Base-by-base conservation (phyloP, 768 basidiomycete genomes). In the Kwoniella dendrophila region DNA sequence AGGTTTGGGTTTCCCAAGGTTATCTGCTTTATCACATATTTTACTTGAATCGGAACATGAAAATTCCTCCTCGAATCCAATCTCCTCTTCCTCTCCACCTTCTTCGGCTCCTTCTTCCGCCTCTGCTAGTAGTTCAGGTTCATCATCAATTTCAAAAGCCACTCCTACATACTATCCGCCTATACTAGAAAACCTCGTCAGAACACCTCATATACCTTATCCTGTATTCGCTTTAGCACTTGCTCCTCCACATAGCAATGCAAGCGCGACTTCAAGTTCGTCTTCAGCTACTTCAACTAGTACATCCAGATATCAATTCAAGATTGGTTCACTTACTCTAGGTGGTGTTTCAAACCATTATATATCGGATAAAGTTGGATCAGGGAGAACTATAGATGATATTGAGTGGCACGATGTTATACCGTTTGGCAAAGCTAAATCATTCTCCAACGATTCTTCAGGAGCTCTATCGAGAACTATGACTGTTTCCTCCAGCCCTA, bases 351-450 rank as follows among this genome's bases (percentile, higher is more conserved):
- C 68, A 24, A 53, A 61, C 34, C 29, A 67, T 40, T 67, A 69
- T 62, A 51, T 67, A 24, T 53, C 63, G 49, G 40, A 43, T 24
- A n/a, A 56, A 40, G 36, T 48, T 6, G 53, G 41, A 12, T 58
- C 66, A n/a, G 68, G 69, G 7, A 47, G 67, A 62, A 68, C 68
- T 4, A 36, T 75, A 0, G 43, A 51, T 14, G 72, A 75, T 66
- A 73, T 76, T 22, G 74, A 76, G 48, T 76, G 74, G 74, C 60
- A 68, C 30, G 67, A 72, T 24, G 74, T 76, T 14, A 59, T 73
- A 5, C 74, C 72, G 0, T 76, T 73, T 62, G 72, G 67, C 1
- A 49, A 45, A 45, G 62, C 65, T 3, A 11, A 43, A 20, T 43
- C 60, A 30, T 20, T 30, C 33, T 18, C 33, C 20, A 61, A 63